Evolutionary conservation across 2,329 filamentous ascomycete genomes (phyloP).

Genomic region (Cladosporium cucumerinum): DNA sequence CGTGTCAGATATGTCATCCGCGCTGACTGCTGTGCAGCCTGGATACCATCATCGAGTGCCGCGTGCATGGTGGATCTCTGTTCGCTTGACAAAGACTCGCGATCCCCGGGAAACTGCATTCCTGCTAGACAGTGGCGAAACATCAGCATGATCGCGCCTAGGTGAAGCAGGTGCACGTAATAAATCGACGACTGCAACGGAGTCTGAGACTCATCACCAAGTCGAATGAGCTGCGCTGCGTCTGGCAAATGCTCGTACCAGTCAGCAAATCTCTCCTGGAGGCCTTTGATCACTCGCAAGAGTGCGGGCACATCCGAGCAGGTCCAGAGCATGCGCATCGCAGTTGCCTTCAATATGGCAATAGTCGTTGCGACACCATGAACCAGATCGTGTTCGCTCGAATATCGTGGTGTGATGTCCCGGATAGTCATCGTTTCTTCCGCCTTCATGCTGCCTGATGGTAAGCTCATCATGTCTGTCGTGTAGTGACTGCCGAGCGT

Average conservation of each 20-base stretch:
- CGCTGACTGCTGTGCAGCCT: slow-evolving; percentile 2
- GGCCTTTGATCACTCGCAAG: neutral
- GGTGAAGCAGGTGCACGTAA: slow-evolving; percentile 2
- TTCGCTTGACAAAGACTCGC: neutral
- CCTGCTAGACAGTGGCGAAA: slow-evolving; percentile 2
- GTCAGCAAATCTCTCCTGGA: neutral
- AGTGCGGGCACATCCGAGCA: neutral
- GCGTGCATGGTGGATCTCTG: neutral
- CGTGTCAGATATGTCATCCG: neutral
- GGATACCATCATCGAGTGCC: neutral
- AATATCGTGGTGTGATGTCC: neutral
- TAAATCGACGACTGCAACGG: slow-evolving; percentile 7
- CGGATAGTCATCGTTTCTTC: neutral
- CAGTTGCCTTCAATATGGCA: neutral
- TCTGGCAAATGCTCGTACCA: slow-evolving; percentile 3
- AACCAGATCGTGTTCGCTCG: neutral
- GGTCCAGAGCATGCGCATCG: neutral
- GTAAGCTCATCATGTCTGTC: neutral
- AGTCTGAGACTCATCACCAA: neutral
- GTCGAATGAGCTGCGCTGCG: neutral
- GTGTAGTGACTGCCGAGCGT: neutral
- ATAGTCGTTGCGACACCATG: neutral
- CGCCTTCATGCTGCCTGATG: neutral
- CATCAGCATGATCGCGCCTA: slow-evolving; percentile 7
- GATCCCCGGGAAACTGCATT: neutral